Evolutionary conservation across 768 basidiomycete species (phyloP), one percentile per base, ranked within the genome.

Genomic region (Gymnopilus junonius): DNA sequence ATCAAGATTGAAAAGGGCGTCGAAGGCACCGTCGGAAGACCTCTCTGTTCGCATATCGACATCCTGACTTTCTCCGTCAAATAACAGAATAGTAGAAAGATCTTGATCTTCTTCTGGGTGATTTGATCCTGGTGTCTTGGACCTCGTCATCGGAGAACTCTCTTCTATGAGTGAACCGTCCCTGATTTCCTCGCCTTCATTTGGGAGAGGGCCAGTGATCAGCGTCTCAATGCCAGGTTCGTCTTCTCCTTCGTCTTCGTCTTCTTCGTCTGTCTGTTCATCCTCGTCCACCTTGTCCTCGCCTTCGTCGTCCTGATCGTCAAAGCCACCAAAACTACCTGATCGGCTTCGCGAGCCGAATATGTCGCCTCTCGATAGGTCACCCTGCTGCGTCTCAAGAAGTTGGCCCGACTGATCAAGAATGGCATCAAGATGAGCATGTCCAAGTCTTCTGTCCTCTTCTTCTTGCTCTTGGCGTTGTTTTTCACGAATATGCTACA

Each of bases 341-440:
- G 89, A 89, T 15, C 87, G 83, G 67, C 89, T 93, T 25, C 81
- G 78, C 17, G 82, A 80, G 17, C 76, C 70, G 31, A 76, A 78
- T n/a, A 75, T 57, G 53, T 82, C 85, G 8, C 80, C 82, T 54
- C 83, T 81, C 1, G 79, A 77, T 46, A 95, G 76, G 68, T 92
- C 91, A 1, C 84, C 81, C 48, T 91, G 88, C 70, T 97, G 96
- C 1, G 93, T 91, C 69, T 92, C 90, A 63, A 97, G 77, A 60
- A 97, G 87, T 51, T 91, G 88, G 0, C 92, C 92, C 35, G 94
- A 96, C 69, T 96, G 91, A 75, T 94, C 87, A 48, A 98, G 80
- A 65, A 98, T 93, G 4, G 91, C 93, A 73, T 96, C 92, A 21
- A 98, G 82, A 75, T 97, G 95, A 65, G 90, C 87, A 63, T 90